Base-by-base conservation (phyloP, 2,329 filamentous ascomycete genomes). In the Metarhizium sp. region DNA sequence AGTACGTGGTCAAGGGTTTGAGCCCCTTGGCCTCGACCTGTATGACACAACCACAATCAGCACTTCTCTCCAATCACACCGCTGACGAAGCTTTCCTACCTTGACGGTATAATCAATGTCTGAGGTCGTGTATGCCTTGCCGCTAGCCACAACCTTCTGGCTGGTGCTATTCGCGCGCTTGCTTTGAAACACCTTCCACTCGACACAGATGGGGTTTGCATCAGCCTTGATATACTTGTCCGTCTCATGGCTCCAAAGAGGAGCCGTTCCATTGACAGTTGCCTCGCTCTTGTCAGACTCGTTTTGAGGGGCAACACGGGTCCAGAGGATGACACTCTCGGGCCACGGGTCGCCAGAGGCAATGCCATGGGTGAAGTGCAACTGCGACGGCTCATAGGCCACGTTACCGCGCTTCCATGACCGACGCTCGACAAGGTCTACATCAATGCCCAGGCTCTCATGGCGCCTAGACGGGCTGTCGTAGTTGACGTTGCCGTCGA, bases 61-160 rank as follows among this genome's bases (percentile, higher is more conserved):
- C 16, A 32, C 25, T 11, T 48, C 5, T 18, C 6, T 30, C 30
- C 34, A 7, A 6, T 11, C 6, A 3, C 18, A 6, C 2, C 10
- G 25, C 20, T 34, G 2, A 14, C 6, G 8, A 1, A 1, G 8
- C 1, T 0, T 0, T 1, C 1, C 11, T 4, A 82, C 82, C 75
- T 89, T 89, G 57, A 90, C 73, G 0, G 87, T 90, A 65, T 85
- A 91, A 64, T 91, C 87, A 50, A 90, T 81, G 64, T 90, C 87
- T 1, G 81, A 86, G 40, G 79, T 87, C 0, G 87, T 90, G 64
- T 84, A 88, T 1, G 78, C 84, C 40, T 71, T 78, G 5, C 87
- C 87, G 1, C 72, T 73, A 52, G 78, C 74, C 2, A 81, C 79
- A 7, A 80, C 70, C 2, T 72, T 63, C 11, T 69, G 68, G 4